Base-by-base conservation (phyloP, 345 rosid species). In the Hevea brasiliensis region DNA sequence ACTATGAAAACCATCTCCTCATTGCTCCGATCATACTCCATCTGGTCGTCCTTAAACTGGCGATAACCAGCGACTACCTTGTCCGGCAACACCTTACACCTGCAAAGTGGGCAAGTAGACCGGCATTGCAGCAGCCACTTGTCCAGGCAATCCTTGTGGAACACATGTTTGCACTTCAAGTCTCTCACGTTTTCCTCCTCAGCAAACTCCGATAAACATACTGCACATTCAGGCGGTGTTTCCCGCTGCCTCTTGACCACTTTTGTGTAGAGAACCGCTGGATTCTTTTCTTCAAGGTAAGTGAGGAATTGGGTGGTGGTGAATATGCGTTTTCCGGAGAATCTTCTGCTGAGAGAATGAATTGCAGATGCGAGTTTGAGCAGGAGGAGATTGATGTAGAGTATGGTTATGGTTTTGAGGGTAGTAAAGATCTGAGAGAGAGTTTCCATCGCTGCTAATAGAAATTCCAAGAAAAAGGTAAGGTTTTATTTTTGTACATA, bases 101-200 rank as follows among this genome's bases (percentile, higher is more conserved):
- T 53, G 69, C 89, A 85, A 41, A 85, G 82, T 18, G 89, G 89
- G 42, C 89, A 85, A 0, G 84, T 81, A 8, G 81, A 67, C 45
- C 57, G 57, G n/a, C 68, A 67, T 32, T 73, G 83, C 14, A 77
- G 80, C 51, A 87, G 48, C 91, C 91, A 87, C 53, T 24, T 54
- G 70, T 87, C 91, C 8, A 87, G 48, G 60, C 91, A 87, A 54
- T 74, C 87, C 75, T 72, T 85, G 69, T 87, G 91, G 74, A 84
- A 87, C 7, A 74, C 51, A 47, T 87, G 91, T 27, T 77, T 67
- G 68, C 91, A 87, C 29, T 63, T 74, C 61, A 87, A 61, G 3
- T 57, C 78, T 67, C 91, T 71, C 3, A 84, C 79, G 23, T 71
- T 74, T 4, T 87, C 87, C 0, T 85, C 89, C 50, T 85, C 87